These are phyloP conservation scores for Pseudonitzschia multiseries DNA, from an alignment of 108 stramenopile genomes.

Conservation along the genomic window DNA sequence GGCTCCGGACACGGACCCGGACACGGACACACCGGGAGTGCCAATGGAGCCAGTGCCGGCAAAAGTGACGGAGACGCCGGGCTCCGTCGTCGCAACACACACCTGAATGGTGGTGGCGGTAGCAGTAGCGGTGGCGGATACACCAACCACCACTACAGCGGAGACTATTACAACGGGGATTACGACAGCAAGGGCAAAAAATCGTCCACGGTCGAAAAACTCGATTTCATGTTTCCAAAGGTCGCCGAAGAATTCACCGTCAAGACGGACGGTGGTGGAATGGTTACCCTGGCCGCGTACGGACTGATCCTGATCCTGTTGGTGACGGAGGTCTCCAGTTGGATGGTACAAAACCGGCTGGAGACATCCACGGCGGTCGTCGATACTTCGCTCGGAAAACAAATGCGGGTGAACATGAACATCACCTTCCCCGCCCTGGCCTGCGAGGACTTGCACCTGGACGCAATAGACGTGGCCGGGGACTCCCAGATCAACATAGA, in stretches of 20 bases:
- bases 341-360: conserved; percentile 44
- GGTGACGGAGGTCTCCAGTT: conserved; percentile 60
- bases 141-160: conserved; percentile 16
- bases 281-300: conserved; percentile 55
- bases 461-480: conserved; percentile 98
- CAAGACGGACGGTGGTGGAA: conserved; percentile 66
- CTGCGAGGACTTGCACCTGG: conserved; percentile 95
- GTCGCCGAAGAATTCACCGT: conserved; percentile 73
- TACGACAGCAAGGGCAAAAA: conserved; percentile 26
- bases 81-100: conserved; percentile 21
- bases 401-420: conserved; percentile 90
- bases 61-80: not conserved
- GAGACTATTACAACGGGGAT: conserved; percentile 12
- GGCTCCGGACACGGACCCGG: too few species aligned
- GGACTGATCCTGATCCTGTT: conserved; percentile 52
- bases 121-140: conserved; percentile 5
- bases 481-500: conserved; percentile 94
- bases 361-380: conserved; percentile 65
- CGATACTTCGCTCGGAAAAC: conserved; percentile 83
- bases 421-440: conserved; percentile 94
- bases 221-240: conserved; percentile 87
- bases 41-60: not conserved
- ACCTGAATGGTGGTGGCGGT: conserved; percentile 7
- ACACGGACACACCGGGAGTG: not conserved
- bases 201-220: conserved; percentile 40